phyloP scores from a whole-genome alignment of 2,329 filamentous ascomycete genomes.

The Chrysoporthe deuterocubensis region DNA sequence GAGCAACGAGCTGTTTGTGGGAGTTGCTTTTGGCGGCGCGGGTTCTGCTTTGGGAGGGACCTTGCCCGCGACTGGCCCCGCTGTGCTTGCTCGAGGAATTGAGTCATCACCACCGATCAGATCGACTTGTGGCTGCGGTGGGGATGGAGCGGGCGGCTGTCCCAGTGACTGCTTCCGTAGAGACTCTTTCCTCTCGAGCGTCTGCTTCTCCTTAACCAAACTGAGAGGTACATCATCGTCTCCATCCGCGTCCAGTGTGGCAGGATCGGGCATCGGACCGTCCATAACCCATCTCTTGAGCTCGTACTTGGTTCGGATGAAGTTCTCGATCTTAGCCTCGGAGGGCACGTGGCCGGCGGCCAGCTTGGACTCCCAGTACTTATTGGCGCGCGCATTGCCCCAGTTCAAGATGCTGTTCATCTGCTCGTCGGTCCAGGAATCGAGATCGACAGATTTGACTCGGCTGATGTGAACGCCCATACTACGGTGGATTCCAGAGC shows the following conservation, averaged over 20 bases:
- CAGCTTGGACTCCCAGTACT: constrained; percentile 97
- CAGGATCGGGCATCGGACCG: constrained; percentile 89
- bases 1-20: constrained; percentile 79
- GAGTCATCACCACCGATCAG: constrained; percentile 81
- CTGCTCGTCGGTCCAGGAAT: constrained; percentile 98
- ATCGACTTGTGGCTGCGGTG: constrained; percentile 63
- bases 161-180: constrained; percentile 63
- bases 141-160: constrained; percentile 31
- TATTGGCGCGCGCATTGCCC: constrained; percentile 96
- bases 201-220: constrained; percentile 69
- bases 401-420: constrained; percentile 90
- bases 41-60: constrained; percentile 65
- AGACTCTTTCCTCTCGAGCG: constrained; percentile 62
- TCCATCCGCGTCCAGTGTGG: constrained; percentile 78
- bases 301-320: constrained; percentile 98
- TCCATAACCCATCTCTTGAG: constrained; percentile 99
- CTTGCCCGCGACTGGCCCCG: constrained; percentile 65
- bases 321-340: constrained; percentile 99
- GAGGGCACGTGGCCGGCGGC: constrained; percentile 89
- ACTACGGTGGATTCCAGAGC: constrained; percentile 96
- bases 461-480: constrained; percentile 99
- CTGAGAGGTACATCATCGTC: constrained; percentile 79
- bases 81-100: constrained; percentile 71
- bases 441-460: constrained; percentile 97
- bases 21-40: constrained; percentile 70